These are phyloP conservation scores for Domatiomyces globalis DNA, from an alignment of 2,329 filamentous ascomycete species.

Conservation along the genomic window DNA sequence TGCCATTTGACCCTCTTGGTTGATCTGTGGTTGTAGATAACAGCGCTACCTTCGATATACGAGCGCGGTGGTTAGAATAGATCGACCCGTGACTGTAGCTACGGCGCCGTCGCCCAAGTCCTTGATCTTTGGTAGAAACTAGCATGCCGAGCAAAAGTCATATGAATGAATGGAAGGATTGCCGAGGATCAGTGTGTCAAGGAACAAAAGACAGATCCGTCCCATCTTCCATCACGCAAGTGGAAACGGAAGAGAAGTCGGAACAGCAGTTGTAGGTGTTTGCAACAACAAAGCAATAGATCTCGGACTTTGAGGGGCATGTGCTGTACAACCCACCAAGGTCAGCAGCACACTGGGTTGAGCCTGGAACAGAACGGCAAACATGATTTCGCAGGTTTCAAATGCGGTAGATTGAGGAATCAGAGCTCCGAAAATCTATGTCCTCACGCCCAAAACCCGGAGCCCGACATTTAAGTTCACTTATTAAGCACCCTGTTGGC, in stretches of 20 bases:
- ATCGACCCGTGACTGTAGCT: constrained; percentile 12
- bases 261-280: background rate
- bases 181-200: background rate
- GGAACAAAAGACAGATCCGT: background rate
- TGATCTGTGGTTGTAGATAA: constrained; percentile 14
- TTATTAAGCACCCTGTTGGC: background rate
- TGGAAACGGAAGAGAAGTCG: background rate
- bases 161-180: background rate
- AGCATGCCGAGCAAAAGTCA: constrained; percentile 9
- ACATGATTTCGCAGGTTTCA: too few relatives aligned
- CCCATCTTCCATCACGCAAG: background rate
- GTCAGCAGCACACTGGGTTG: too few relatives aligned
- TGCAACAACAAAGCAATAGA: background rate
- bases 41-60: constrained; percentile 17
- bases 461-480: background rate
- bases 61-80: constrained; percentile 6
- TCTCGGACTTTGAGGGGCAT: background rate
- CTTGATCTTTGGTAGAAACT: constrained; percentile 12
- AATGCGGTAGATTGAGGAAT: too few relatives aligned
- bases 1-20: constrained; percentile 17
- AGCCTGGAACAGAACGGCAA: too few relatives aligned
- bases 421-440: background rate
- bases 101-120: constrained; percentile 11
- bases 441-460: background rate
- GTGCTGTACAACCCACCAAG: background rate